phyloP scores from a whole-genome alignment of 169 alveolate species.

The Plasmodium malariae region DNA sequence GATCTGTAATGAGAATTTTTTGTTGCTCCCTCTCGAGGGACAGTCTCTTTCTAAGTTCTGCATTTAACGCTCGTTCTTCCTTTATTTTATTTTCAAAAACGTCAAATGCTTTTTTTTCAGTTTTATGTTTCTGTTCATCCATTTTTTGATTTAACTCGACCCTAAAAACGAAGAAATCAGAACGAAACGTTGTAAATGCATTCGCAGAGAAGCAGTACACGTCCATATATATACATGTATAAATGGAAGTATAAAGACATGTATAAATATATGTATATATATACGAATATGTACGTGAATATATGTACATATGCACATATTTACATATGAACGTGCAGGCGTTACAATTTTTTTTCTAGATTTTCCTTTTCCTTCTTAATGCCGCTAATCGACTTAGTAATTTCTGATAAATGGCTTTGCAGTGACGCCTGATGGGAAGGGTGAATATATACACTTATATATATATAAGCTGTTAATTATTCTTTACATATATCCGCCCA shows the following conservation, averaged over 20 bases:
- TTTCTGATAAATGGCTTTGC: neutral
- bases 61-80: slow-evolving; percentile 35
- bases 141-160: slow-evolving; percentile 14
- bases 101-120: neutral
- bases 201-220: neutral
- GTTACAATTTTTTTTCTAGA: slow-evolving; percentile 58
- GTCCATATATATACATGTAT: neutral
- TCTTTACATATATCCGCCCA: too few relatives aligned
- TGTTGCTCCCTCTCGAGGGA: slow-evolving; percentile 2
- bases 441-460: neutral
- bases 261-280: too few relatives aligned
- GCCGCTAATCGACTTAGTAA: neutral
- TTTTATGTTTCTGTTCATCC: neutral
- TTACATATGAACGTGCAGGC: neutral
- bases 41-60: slow-evolving; percentile 11
- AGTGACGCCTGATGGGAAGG: slow-evolving; percentile 5
- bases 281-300: too few relatives aligned
- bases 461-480: too few relatives aligned
- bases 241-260: neutral
- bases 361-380: slow-evolving; percentile 29
- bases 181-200: neutral
- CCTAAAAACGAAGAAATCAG: neutral
- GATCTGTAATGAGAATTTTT: slow-evolving; percentile 13
- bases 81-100: slow-evolving; percentile 15
- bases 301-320: neutral